A percentile compares a stretch with the other conserved stretches of the same genome.
phyloP scores from a whole-genome alignment of 257 asterid species.

The Fraxinus americana region DNA sequence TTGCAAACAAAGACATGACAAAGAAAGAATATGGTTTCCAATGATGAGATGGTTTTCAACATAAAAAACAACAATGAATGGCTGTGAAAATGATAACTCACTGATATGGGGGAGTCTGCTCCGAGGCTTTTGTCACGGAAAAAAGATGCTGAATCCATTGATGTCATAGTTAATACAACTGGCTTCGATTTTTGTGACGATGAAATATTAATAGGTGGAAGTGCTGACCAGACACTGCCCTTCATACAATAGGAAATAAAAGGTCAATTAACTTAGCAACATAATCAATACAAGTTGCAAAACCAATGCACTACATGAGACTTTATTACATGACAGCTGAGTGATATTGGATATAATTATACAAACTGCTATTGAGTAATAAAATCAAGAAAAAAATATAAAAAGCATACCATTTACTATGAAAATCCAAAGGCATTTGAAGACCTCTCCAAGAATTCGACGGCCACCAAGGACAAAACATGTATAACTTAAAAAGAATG shows the following conservation, averaged over 20 bases:
- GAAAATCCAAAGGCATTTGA: neutral
- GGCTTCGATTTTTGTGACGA: conserved; percentile 63
- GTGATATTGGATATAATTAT: conserved; percentile 3
- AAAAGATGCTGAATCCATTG: conserved; percentile 96
- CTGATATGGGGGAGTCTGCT: conserved; percentile 97
- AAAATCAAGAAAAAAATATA: conserved; percentile 10
- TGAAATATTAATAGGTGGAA: conserved; percentile 71
- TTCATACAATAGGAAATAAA: conserved; percentile 54
- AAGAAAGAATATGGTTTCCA: conserved; percentile 10
- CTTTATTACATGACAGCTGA: conserved; percentile 3
- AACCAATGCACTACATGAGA: conserved; percentile 17
- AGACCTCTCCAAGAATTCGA: neutral
- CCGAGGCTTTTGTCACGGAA: conserved; percentile 93
- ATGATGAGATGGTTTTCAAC: neutral
- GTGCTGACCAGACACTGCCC: conserved; percentile 99
- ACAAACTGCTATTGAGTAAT: neutral
- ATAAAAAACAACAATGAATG: neutral
- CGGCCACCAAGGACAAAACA: neutral
- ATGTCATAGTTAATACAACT: conserved; percentile 60
- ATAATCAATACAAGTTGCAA: conserved; percentile 26
- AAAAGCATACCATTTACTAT: neutral
- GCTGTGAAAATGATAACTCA: conserved; percentile 43
- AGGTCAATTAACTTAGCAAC: conserved; percentile 26
- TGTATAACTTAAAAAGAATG: conserved; percentile 6
- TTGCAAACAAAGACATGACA: conserved; percentile 9